Evolutionary conservation across 805 yeast species (phyloP).

Genomic region (Metschnikowia vanudenii): DNA sequence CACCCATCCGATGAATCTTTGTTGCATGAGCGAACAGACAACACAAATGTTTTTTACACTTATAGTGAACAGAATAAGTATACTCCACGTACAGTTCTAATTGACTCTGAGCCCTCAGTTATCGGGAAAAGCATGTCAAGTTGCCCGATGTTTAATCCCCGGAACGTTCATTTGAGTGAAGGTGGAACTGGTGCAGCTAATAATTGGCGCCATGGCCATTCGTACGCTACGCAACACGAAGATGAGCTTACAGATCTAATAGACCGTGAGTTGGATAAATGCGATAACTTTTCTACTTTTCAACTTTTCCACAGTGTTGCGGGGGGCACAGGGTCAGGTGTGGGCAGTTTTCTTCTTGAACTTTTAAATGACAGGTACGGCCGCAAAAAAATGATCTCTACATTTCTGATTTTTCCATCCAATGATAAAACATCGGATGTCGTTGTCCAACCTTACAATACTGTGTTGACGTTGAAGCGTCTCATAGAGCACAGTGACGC

Average conservation of each 20-base stretch:
- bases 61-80: slow-evolving; percentile 71
- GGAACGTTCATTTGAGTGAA: slow-evolving; percentile 75
- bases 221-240: slow-evolving; percentile 62
- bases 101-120: slow-evolving; percentile 91
- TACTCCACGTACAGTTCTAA: slow-evolving; percentile 82
- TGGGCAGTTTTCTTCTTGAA: slow-evolving; percentile 82
- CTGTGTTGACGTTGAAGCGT: slow-evolving; percentile 76
- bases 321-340: slow-evolving; percentile 98
- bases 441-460: slow-evolving; percentile 97
- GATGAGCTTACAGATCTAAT: slow-evolving; percentile 81
- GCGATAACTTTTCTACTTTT: slow-evolving; percentile 87
- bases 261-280: slow-evolving; percentile 85
- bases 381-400: slow-evolving; percentile 76
- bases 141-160: slow-evolving; percentile 71
- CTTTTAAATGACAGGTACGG: slow-evolving; percentile 72
- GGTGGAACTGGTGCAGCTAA: slow-evolving; percentile 94
- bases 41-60: slow-evolving; percentile 81
- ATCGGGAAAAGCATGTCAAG: slow-evolving; percentile 57
- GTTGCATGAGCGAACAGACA: slow-evolving; percentile 50
- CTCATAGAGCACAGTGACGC: slow-evolving; percentile 84
- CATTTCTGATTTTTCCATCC: slow-evolving; percentile 84
- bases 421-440: slow-evolving; percentile 81
- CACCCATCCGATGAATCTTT: slow-evolving; percentile 5
- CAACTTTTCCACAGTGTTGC: slow-evolving; percentile 93
- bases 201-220: slow-evolving; percentile 91